These are phyloP conservation scores for Talaromyces verruculosus DNA, from an alignment of 2,329 filamentous ascomycete genomes.

Conservation along the genomic window DNA sequence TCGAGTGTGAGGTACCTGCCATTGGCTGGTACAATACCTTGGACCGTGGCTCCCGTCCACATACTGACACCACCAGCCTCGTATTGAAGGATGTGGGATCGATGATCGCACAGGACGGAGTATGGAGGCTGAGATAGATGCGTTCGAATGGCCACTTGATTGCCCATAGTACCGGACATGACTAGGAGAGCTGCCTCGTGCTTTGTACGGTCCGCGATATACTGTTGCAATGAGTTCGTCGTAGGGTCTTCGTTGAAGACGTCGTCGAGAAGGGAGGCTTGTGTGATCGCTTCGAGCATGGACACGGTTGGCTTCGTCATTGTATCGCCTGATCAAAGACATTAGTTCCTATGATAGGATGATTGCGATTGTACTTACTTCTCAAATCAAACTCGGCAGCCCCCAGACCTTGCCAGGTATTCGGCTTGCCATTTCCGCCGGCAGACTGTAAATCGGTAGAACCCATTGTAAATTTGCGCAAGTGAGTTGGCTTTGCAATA, in stretches of 20 bases:
- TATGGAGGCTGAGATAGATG: conserved; percentile 79
- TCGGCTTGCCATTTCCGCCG: conserved; percentile 27
- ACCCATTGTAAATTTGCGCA: conserved; percentile 26
- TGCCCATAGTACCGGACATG: conserved; percentile 90
- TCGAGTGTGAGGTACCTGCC: conserved; percentile 72
- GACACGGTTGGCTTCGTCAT: conserved; percentile 73
- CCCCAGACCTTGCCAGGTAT: conserved; percentile 47
- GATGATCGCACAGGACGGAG: conserved; percentile 73
- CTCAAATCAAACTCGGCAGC: conserved; percentile 59
- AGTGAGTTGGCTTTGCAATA: conserved; percentile 18
- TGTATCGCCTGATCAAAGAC: conserved; percentile 56
- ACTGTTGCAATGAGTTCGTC: conserved; percentile 72
- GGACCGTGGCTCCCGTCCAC: conserved; percentile 69
- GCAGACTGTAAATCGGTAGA: conserved; percentile 25
- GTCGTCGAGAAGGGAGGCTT: conserved; percentile 77
- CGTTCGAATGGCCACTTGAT: conserved; percentile 77
- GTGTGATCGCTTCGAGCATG: conserved; percentile 78
- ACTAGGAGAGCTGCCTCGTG: conserved; percentile 79
- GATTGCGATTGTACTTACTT: conserved; percentile 38
- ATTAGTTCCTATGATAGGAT: background rate
- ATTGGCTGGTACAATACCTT: conserved; percentile 67
- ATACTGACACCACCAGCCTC: conserved; percentile 68
- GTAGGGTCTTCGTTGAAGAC: conserved; percentile 78
- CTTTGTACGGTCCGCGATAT: conserved; percentile 69
- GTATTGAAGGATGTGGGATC: conserved; percentile 70